Base-by-base conservation (phyloP, 208 protist species). In the Wallacemonas sp. region DNA sequence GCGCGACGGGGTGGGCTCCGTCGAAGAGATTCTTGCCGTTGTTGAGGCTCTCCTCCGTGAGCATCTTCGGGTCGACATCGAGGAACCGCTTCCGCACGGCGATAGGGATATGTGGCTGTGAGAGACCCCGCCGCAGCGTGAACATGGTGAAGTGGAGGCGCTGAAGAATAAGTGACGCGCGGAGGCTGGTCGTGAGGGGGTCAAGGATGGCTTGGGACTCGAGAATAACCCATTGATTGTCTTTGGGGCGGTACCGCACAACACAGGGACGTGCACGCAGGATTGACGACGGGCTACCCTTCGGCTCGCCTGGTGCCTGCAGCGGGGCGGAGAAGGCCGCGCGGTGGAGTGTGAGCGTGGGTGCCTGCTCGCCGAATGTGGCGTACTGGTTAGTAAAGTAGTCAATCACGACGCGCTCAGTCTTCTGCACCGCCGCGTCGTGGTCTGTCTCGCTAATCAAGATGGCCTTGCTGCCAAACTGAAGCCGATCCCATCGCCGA, bases 221-320 rank as follows among this genome's bases (percentile, higher is more conserved):
- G 19, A 96, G 60, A 41, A 96, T 82, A n/a, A 96, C 85, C 90
- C 90, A 96, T 60, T 96, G 90, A 62, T 93, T 93, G 21, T 96
- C 90, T 62, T 92, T 91, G 8, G 90, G 86, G 3, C 90, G 82
- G 56, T 88, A 96, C 9, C 90, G 86, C 22, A 96, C 22, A 21
- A 93, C 84, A 1, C 70, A 66, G 2, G 90, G 90, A 4, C 90
- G 79, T 5, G 86, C 86, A 12, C 84, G 80, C 30, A 95, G 74
- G 54, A 80, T 47, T 26, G 84, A 46, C 11, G 59, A 6, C 27
- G 68, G 62, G n/a, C 2, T 5, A 27, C 60, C 47, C 2, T 4
- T 36, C 24, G 14, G 34, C 5, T 14, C 46, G 42, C 62, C 39
- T 24, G 19, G 39, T 21, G 0, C 28, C 51, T 12, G 58, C 68